Percentiles rank a stretch among this genome's conserved stretches.
phyloP scores from a whole-genome alignment of 345 rosid species.

The Hypericum perforatum region DNA sequence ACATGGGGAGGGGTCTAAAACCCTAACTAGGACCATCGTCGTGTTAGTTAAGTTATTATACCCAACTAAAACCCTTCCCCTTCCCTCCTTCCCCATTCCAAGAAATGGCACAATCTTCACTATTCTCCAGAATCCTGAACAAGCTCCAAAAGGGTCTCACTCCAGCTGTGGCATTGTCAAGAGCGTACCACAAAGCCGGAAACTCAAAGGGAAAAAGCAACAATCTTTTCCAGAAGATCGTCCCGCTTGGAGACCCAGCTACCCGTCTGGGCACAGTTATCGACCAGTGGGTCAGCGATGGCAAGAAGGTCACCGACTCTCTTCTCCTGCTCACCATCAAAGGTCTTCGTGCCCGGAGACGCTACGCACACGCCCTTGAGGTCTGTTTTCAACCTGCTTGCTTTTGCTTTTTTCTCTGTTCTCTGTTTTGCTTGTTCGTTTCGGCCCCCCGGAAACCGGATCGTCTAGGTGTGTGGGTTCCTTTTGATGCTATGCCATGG shows the following conservation, averaged over 20 bases:
- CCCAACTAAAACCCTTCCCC: no score
- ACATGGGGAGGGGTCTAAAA: no score
- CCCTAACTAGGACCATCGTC: no score
- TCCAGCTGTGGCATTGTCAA: conserved; percentile 3
- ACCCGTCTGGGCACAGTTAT: conserved; percentile 25
- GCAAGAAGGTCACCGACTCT: conserved; percentile 2
- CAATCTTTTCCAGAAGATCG: conserved; percentile 25
- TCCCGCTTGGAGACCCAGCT: conserved; percentile 26
- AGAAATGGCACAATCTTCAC: no score
- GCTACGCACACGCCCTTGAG: conserved; percentile 34
- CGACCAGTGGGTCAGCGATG: conserved; percentile 31
- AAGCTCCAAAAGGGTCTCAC: conserved; percentile 7
- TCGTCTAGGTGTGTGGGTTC: no score
- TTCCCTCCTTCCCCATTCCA: no score
- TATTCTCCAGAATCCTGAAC: conserved; percentile 7
- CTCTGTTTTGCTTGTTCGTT: not conserved
- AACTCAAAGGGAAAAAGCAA: conserved; percentile 1
- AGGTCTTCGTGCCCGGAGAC: conserved; percentile 24
- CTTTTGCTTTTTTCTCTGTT: not conserved
- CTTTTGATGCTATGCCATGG: no score
- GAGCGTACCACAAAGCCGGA: conserved; percentile 1
- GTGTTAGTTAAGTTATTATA: no score
- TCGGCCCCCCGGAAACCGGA: not conserved
- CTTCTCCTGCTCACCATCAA: conserved; percentile 23
- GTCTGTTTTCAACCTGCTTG: conserved; percentile 7